Evolutionary conservation across 2,329 filamentous ascomycete species (phyloP).

Genomic region (Sporothrix curviconia): DNA sequence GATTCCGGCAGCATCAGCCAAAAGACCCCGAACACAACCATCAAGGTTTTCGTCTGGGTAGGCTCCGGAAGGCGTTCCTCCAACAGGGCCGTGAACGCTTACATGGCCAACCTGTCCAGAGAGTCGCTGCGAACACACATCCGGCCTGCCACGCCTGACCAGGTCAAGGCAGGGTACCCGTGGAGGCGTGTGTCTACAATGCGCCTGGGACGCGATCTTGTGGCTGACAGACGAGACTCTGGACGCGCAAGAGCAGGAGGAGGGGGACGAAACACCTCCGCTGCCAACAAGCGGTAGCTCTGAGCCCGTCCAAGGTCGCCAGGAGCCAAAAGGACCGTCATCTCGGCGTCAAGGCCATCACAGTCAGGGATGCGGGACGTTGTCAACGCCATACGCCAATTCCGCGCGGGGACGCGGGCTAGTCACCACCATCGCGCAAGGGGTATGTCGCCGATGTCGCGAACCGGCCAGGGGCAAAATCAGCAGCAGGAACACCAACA

Average conservation of each 20-base stretch:
- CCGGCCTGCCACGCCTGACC: conserved; percentile 42
- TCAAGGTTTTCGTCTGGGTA: conserved; percentile 40
- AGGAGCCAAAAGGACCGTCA: background rate
- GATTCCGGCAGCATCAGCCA: background rate
- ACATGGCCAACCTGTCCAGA: conserved; percentile 38
- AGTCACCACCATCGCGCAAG: conserved; percentile 19
- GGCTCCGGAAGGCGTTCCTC: conserved; percentile 31
- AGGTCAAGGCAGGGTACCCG: conserved; percentile 44
- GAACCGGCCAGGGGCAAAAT: background rate
- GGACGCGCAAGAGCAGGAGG: background rate
- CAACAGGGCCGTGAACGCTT: conserved; percentile 38
- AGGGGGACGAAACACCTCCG: background rate
- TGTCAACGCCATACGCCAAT: conserved; percentile 34
- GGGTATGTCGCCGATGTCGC: background rate
- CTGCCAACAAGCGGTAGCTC: background rate
- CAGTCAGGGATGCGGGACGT: conserved; percentile 37
- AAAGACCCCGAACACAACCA: conserved; percentile 16
- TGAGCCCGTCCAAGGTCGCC: background rate
- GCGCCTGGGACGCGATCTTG: conserved; percentile 47
- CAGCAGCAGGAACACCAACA: background rate
- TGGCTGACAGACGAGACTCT: conserved; percentile 20
- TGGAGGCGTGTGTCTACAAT: conserved; percentile 39
- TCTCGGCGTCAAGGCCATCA: too few species aligned
- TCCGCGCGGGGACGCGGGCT: conserved; percentile 30
- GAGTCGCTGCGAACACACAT: conserved; percentile 30